A percentile compares a stretch with the other conserved stretches of the same genome.
Evolutionary conservation across 2,329 filamentous ascomycete species (phyloP).

Genomic region (Penicillium digitatum): DNA sequence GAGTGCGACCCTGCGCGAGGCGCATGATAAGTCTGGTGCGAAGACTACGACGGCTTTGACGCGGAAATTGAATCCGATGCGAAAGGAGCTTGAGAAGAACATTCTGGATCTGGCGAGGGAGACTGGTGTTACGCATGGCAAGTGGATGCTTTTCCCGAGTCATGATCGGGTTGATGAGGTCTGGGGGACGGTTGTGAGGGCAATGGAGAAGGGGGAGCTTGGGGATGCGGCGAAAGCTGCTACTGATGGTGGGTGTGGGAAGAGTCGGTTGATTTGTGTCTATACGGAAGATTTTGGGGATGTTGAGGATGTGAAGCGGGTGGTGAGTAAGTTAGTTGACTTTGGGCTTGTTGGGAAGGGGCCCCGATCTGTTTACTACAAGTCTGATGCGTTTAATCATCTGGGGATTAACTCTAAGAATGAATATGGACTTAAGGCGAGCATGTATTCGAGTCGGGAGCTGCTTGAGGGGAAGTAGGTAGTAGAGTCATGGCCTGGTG

Average conservation of each 20-base stretch:
- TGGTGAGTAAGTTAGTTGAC: constrained; percentile 59
- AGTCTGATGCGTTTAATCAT: constrained; percentile 68
- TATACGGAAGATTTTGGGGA: constrained; percentile 75
- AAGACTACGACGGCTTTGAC: constrained; percentile 33
- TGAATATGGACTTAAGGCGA: constrained; percentile 58
- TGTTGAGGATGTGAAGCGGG: constrained; percentile 62
- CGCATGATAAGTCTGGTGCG: constrained; percentile 43
- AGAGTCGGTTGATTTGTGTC: constrained; percentile 64
- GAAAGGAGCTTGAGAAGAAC: constrained; percentile 47
- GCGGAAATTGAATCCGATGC: constrained; percentile 41
- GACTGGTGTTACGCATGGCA: constrained; percentile 60
- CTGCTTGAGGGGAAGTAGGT: constrained; percentile 28
- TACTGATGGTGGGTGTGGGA: constrained; percentile 45
- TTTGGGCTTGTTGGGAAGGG: constrained; percentile 54
- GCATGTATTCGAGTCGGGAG: constrained; percentile 42
- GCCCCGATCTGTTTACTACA: constrained; percentile 66
- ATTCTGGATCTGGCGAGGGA: constrained; percentile 60
- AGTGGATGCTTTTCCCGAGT: constrained; percentile 44
- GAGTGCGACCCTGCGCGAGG: constrained; percentile 49
- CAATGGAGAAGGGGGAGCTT: constrained; percentile 64
- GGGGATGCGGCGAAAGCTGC: constrained; percentile 72
- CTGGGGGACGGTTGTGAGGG: constrained; percentile 62
- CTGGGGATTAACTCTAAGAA: constrained; percentile 61
- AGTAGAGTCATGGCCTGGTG: constrained; percentile 2
- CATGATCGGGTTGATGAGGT: constrained; percentile 21